These are phyloP conservation scores for Pythium chondricola DNA, from an alignment of 352 stramenopile genomes.

Conservation along the genomic window DNA sequence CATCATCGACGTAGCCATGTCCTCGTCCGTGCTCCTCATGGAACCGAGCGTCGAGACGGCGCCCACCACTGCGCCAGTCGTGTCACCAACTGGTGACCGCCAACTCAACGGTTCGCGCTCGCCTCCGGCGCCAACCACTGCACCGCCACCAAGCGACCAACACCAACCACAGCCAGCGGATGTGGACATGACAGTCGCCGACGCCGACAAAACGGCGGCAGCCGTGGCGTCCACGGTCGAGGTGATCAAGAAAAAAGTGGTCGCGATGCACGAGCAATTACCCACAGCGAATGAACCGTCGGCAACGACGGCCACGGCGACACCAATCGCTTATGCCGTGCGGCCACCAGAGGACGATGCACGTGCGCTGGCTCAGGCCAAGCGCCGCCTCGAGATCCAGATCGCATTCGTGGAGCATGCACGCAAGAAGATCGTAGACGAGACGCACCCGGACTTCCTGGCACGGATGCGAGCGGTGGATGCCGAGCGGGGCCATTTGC, in stretches of 20 bases:
- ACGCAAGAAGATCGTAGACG: constrained; percentile 47
- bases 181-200: constrained; percentile 5
- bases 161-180: constrained; percentile 1
- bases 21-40: constrained; percentile 8
- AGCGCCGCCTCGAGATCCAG: constrained; percentile 43
- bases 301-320: too few species aligned
- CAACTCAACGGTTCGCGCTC: neutral
- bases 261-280: neutral
- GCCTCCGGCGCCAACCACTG: neutral
- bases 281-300: neutral
- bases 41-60: neutral
- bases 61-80: neutral
- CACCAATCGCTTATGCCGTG: neutral
- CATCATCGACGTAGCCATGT: constrained; percentile 11
- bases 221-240: neutral
- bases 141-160: neutral
- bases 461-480: constrained; percentile 34
- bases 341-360: constrained; percentile 13
- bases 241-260: neutral
- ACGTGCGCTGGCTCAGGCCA: constrained; percentile 10
- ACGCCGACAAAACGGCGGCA: neutral
- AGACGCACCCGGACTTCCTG: constrained; percentile 64
- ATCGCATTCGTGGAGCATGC: constrained; percentile 68
- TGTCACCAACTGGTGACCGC: neutral
- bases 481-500: constrained; percentile 38